Percentiles rank a stretch among this genome's conserved stretches.
Conservation (phyloP, 202 grass and related monocot genomes). For the Eragrostis tef region DNA sequence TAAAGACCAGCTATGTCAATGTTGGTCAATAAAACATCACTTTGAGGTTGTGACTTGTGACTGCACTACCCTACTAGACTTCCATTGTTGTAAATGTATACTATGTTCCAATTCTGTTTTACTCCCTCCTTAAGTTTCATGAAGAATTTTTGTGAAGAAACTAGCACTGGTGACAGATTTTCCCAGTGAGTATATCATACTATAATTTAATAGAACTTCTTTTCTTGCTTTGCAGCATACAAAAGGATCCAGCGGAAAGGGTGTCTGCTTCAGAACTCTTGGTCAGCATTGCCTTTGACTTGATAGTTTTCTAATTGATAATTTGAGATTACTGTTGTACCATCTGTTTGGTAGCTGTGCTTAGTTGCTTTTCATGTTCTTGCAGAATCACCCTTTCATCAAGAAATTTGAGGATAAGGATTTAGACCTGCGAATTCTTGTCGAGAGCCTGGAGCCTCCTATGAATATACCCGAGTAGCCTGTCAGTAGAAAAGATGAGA, state of each 20-base stretch:
- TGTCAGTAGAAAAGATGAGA: not conserved
- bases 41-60: not conserved
- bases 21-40: not conserved
- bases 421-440: conserved; percentile 72
- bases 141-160: not conserved
- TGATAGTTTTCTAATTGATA: conserved; percentile 7
- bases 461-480: conserved; percentile 71
- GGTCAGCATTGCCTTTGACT: conserved; percentile 59
- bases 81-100: not conserved
- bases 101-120: not conserved
- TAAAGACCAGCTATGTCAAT: not conserved
- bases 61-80: not conserved
- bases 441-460: conserved; percentile 74
- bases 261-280: conserved; percentile 85
- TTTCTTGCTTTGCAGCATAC: conserved; percentile 61
- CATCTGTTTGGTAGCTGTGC: not conserved
- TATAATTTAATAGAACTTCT: not conserved
- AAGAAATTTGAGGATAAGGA: conserved; percentile 97
- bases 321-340: not conserved
- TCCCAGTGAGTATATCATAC: not conserved
- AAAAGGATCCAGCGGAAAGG: conserved; percentile 77
- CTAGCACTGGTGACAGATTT: not conserved
- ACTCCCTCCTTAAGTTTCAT: not conserved
- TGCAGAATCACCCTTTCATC: conserved; percentile 90
- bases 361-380: not conserved